Base-by-base conservation (phyloP, 2,329 filamentous ascomycete genomes). In the Xylariaceae sp. region DNA sequence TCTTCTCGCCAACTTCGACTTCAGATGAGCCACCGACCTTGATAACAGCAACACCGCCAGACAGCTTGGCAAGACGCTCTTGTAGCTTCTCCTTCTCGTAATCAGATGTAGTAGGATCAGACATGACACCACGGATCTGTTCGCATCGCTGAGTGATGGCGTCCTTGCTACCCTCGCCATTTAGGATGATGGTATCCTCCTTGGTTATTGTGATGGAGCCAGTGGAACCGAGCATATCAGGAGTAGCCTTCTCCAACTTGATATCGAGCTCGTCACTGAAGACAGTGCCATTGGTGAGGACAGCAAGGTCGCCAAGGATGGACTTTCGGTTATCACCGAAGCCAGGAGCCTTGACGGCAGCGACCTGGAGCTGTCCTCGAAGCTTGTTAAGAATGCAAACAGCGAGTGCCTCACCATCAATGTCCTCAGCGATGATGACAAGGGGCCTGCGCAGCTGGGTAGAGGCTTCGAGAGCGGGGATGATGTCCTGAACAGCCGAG, bases 11-110 rank as follows among this genome's bases (percentile, higher is more conserved):
- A 53, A 99, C 94, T 83, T 99, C 94, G 63, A 99, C 93, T 80
- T 99, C 94, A 61, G 93, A 97, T 61, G 92, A 85, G 75, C 94
- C 94, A 69, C 94, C 94, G 61, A 99, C 94, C 85, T 96, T 97
- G 84, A 99, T 97, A 77, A 99, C 94, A 67, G 94, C 94, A 68
- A 99, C 94, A 84, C 94, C 94, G 62, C 94, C 94, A 64, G 94
- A 97, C 65, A 99, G 90, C 87, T 99, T 99, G 67, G 94, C 94
- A 58, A 99, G 90, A 80, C 94, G 94, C 83, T 99, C 94, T 81
- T 97, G 94, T 63, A 99, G 91, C 87, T 99, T 99, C 89, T 99
- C 94, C 86, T 97, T 97, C 86, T 99, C 94, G 80, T 99, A 99
- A 72, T 99, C 94, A 42, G 92, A 97, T 62, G 94, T 99, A 67